phyloP scores from a whole-genome alignment of 768 basidiomycete species.

The Termitomyces sp. region DNA sequence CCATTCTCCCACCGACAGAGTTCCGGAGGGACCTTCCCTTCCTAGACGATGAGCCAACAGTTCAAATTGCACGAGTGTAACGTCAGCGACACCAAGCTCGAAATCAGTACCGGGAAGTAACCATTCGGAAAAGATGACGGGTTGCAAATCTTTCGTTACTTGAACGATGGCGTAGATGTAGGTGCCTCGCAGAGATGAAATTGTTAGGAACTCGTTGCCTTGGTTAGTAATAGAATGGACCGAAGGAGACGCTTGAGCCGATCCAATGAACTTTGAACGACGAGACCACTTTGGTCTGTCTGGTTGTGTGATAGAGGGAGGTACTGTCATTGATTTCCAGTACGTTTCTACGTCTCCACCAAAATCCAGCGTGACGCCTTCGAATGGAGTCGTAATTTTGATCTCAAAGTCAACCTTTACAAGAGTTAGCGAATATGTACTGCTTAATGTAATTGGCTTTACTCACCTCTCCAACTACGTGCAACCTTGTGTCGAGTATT shows the following conservation, averaged over 20 bases:
- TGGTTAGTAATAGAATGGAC: slow-evolving; percentile 44
- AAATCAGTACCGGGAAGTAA: slow-evolving; percentile 64
- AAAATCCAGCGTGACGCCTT: slow-evolving; percentile 88
- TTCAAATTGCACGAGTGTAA: slow-evolving; percentile 79
- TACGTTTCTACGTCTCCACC: slow-evolving; percentile 96
- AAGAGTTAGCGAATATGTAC: slow-evolving; percentile 3
- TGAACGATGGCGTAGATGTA: slow-evolving; percentile 86
- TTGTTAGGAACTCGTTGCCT: slow-evolving; percentile 55
- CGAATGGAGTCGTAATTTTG: slow-evolving; percentile 82
- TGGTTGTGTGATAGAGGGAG: slow-evolving; percentile 35
- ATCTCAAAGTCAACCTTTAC: slow-evolving; percentile 81
- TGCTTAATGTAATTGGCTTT: neutral
- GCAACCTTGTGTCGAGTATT: slow-evolving; percentile 87
- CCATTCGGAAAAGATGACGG: slow-evolving; percentile 80
- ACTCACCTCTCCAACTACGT: slow-evolving; percentile 87
- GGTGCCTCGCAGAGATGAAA: slow-evolving; percentile 86
- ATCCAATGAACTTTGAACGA: slow-evolving; percentile 42
- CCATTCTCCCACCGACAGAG: slow-evolving; percentile 35
- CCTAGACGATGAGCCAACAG: slow-evolving; percentile 50
- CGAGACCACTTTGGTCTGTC: slow-evolving; percentile 32
- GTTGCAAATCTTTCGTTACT: slow-evolving; percentile 87
- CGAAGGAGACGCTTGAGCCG: slow-evolving; percentile 69
- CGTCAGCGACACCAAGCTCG: slow-evolving; percentile 77
- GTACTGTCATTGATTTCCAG: slow-evolving; percentile 82
- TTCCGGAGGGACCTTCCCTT: slow-evolving; percentile 29